Evolutionary conservation across 2,329 filamentous ascomycete genomes (phyloP), one percentile per base, ranked within the genome.

Genomic region (Daldinia eschscholtzii): DNA sequence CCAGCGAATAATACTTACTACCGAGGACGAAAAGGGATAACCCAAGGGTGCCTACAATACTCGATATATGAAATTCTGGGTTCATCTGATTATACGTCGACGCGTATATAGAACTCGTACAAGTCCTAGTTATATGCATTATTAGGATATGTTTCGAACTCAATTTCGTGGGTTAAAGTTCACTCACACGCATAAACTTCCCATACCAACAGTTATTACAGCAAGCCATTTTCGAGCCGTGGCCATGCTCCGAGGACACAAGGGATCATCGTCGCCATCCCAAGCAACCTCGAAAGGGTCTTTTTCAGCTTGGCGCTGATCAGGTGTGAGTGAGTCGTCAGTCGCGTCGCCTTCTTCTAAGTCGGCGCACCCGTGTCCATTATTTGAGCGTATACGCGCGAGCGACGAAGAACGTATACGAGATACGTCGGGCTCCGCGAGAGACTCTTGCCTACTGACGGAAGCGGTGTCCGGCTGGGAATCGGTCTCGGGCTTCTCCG

Each of bases 31-130:
- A 98, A 0, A 92, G 85, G 0, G 92, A 94, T 58, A 98, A 82
- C 0, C 94, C 95, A 9, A 97, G 80, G 2, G 93, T 93, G 12
- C 91, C 93, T 26, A 97, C 86, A 57, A 93, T 83, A 63, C 88
- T 86, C 0, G 92, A 91, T 74, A 87, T 87, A 71, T 87, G 81
- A 74, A 97, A 97, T 66, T 97, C 92, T 28, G 84, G 81, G 70
- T 91, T 88, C 80, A 97, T 88, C 79, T 96, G 92, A 18, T 76
- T 77, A 79, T 97, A 98, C 0, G 92, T 96, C 12, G 89, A 88
- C 0, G 93, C 95, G 80, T 98, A 97, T 74, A 97, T 89, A n/a
- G 93, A 96, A 55, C 92, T 94, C 1, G 92, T 89, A 77, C 91
- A 93, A 7, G 94, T 97, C 61, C 92, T 94, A 74, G 1, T 9